Conservation (phyloP, 805 yeast genomes). For the Lachancea quebecensis region DNA sequence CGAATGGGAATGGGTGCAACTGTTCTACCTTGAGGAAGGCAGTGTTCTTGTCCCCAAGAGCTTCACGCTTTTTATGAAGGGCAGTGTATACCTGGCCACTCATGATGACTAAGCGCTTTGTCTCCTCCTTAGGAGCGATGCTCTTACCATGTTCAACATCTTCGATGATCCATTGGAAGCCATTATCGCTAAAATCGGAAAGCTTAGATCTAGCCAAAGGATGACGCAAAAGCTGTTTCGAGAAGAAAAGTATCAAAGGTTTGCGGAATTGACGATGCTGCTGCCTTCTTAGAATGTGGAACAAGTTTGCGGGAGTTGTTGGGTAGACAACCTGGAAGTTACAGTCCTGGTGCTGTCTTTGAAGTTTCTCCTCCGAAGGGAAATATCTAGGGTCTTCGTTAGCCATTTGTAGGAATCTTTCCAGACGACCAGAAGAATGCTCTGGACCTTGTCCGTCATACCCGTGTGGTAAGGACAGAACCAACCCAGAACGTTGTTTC, state of each 20-base stretch:
- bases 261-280: slow-evolving; percentile 98
- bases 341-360: slow-evolving; percentile 97
- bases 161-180: slow-evolving; percentile 94
- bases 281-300: slow-evolving; percentile 97
- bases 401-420: slow-evolving; percentile 91
- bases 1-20: slow-evolving; percentile 97
- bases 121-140: slow-evolving; percentile 71
- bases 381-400: slow-evolving; percentile 92
- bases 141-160: slow-evolving; percentile 79
- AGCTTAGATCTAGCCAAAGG: slow-evolving; percentile 90
- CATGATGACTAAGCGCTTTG: slow-evolving; percentile 77
- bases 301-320: slow-evolving; percentile 92
- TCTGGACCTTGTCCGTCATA: slow-evolving; percentile 99
- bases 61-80: slow-evolving; percentile 79
- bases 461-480: slow-evolving; percentile 95
- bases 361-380: slow-evolving; percentile 85
- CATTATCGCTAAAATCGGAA: slow-evolving; percentile 82
- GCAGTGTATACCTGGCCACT: slow-evolving; percentile 95
- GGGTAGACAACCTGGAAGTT: slow-evolving; percentile 98
- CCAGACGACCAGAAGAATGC: slow-evolving; percentile 96
- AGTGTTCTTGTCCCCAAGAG: slow-evolving; percentile 68
- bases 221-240: slow-evolving; percentile 90
- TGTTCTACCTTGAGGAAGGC: slow-evolving; percentile 90
- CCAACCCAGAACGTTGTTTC: slow-evolving; percentile 97
- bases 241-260: slow-evolving; percentile 81